Percentiles rank a stretch among this genome's conserved stretches.
These are phyloP conservation scores for Prunella vulgaris DNA, from an alignment of 257 asterid genomes.

Conservation along the genomic window DNA sequence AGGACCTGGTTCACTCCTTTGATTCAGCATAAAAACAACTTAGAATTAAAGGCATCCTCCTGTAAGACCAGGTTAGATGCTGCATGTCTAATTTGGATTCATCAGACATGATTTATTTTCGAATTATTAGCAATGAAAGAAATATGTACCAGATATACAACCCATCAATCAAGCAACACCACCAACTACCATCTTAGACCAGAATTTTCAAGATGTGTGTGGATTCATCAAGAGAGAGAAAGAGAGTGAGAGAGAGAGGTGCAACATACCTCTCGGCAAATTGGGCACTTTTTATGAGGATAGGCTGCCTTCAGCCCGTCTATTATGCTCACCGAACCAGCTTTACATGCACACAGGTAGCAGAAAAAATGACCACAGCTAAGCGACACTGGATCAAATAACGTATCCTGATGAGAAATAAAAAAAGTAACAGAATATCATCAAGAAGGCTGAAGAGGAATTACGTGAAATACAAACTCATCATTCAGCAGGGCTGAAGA, in stretches of 20 bases:
- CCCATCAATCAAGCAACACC: background rate
- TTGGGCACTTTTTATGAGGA: slow-evolving; percentile 60
- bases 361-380: slow-evolving; percentile 88
- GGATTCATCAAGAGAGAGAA: no score
- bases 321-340: slow-evolving; percentile 76
- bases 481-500: no score
- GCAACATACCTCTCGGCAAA: slow-evolving; percentile 93
- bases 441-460: background rate
- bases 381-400: slow-evolving; percentile 84
- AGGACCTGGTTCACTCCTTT: background rate
- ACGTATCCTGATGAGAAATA: slow-evolving; percentile 54
- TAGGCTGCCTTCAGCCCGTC: slow-evolving; percentile 71
- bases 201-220: no score
- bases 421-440: background rate
- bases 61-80: background rate
- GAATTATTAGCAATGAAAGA: background rate
- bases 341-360: slow-evolving; percentile 87
- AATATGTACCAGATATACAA: background rate
- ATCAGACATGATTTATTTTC: background rate
- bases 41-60: no score
- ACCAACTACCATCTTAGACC: no score
- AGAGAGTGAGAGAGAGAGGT: no score
- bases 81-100: no score
- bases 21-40: no score
- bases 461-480: background rate